Percentiles rank a stretch among this genome's conserved stretches.
phyloP scores from a whole-genome alignment of 257 asterid genomes.

The Solanum dulcamara region DNA sequence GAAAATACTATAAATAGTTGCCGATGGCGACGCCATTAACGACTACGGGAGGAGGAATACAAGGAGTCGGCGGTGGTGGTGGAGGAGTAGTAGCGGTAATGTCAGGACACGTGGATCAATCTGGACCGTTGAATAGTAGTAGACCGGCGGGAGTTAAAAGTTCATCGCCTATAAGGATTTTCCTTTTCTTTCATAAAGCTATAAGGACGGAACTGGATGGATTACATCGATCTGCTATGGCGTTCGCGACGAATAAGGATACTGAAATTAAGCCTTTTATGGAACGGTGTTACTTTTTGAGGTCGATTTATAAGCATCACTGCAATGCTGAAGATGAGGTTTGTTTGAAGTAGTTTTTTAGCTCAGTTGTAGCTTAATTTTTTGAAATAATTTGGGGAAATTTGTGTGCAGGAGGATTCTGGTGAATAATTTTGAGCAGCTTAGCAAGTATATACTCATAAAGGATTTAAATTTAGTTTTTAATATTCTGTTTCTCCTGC shows the following conservation, averaged over 20 bases:
- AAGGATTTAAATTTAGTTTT: not conserved
- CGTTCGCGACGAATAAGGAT: slow-evolving; percentile 39
- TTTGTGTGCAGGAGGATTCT: not conserved
- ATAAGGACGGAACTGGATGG: slow-evolving; percentile 70
- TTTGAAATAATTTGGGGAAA: not conserved
- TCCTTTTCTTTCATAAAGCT: slow-evolving; percentile 70
- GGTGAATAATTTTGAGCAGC: not conserved
- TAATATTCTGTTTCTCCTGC: not conserved
- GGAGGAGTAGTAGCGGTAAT: slow-evolving; percentile 12
- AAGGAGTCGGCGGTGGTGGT: slow-evolving; percentile 31
- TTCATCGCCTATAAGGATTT: slow-evolving; percentile 74
- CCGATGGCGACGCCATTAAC: slow-evolving; percentile 37
- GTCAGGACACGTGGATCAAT: slow-evolving; percentile 15
- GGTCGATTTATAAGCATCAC: slow-evolving; percentile 82
- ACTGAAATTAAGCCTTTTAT: slow-evolving; percentile 58
- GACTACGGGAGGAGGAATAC: slow-evolving; percentile 37
- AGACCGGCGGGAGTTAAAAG: slow-evolving; percentile 22
- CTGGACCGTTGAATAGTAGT: slow-evolving; percentile 27
- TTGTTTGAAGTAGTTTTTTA: not conserved
- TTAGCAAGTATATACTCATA: not conserved
- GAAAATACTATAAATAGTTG: not conserved
- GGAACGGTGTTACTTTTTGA: slow-evolving; percentile 51
- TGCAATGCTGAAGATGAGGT: slow-evolving; percentile 97
- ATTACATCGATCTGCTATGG: slow-evolving; percentile 59
- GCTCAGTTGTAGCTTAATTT: not conserved